Base-by-base conservation (phyloP, 495 filamentous ascomycete genomes). In the Penicillium atrosanguineum region DNA sequence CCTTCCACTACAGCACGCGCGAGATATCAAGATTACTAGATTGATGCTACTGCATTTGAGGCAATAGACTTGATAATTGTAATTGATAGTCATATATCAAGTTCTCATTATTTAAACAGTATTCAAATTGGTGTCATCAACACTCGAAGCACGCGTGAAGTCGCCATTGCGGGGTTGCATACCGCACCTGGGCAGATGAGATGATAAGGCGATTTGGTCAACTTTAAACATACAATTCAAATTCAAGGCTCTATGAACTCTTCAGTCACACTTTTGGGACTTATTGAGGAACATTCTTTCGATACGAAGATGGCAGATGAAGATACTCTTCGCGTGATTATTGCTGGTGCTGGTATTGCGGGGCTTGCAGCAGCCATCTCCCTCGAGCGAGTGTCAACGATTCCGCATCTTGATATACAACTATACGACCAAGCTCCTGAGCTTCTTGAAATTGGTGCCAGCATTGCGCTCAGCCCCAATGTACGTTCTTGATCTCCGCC, bases 381-480 rank as follows among this genome's bases (percentile, higher is more conserved):
- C 2, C 62, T 79, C 1, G 50, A 51, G 18, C 57, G 68, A n/a
- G 46, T 63, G 11, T 53, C 60, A 4, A 31, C 31, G 14, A 57
- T 76, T 50, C 62, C 70, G 4, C 61, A 66, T 16, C 61, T 77
- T 15, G 65, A 77, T 16, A 59, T 77, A 8, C 63, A 73, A 40
- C 50, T 79, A 14, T 80, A 77, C 50, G 76, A 79, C 40, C 70
- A 73, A 53, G 71, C 78, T 7, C 48, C 65, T 0, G 67, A 77
- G 53, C 67, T 79, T 7, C 54, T 57, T 29, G 76, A 80, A 46
- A 79, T 80, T 37, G 75, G 75, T 8, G 78, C 74, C 0, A 76
- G 73, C 25, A 78, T 79, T 52, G 75, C 78, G 7, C 63, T 81
- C 7, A 75, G 77, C 41, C 75, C 75, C 18, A 79, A 79, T 70